Base-by-base conservation (phyloP, 169 alveolate species). In the Plasmodium reichenowi region DNA sequence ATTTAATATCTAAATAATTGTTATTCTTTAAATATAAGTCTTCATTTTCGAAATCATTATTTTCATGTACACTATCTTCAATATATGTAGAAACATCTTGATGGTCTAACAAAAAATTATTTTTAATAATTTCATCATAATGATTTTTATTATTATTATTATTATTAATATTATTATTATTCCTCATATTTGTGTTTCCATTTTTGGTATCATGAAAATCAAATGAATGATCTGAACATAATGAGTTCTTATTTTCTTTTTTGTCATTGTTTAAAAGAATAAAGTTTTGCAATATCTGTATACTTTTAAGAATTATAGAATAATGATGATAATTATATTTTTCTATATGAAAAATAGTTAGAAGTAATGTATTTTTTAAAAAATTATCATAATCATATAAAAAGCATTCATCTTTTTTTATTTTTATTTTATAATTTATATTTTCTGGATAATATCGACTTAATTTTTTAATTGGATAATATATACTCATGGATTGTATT, bases 301-400 rank as follows among this genome's bases (percentile, higher is more conserved):
- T 48, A 62, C 75, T 20, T 48, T 83, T 83, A 62, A 83, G 60
- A 48, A 83, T 83, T 15, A 83, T 83, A 9, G 91, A 70, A 68
- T 83, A 83, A 20, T 83, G 91, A 45, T 83, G 91, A 68, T 83
- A 83, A 48, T 62, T 67, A 48, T 24, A 83, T 67, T 83, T 83
- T 56, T 83, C 26, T 50, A 83, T 12, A 26, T 83, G 80, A 24
- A 54, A n/a, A 26, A 83, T 22, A 24, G 85, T 50, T 38, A 70
- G 45, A 10, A 83, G 83, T 20, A 83, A 66, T 22, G 91, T n/a
- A 29, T 56, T 56, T 72, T 52, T 83, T 47, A 83, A 70, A 63
- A 68, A 56, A 10, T 43, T 43, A 17, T 83, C 91, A 83, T 83
- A 83, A 50, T 83, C 64, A 26, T 68, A 68, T 9, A 24, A 8